Base-by-base conservation (phyloP, 2,329 filamentous ascomycete genomes). In the Graphilbum fragrans region DNA sequence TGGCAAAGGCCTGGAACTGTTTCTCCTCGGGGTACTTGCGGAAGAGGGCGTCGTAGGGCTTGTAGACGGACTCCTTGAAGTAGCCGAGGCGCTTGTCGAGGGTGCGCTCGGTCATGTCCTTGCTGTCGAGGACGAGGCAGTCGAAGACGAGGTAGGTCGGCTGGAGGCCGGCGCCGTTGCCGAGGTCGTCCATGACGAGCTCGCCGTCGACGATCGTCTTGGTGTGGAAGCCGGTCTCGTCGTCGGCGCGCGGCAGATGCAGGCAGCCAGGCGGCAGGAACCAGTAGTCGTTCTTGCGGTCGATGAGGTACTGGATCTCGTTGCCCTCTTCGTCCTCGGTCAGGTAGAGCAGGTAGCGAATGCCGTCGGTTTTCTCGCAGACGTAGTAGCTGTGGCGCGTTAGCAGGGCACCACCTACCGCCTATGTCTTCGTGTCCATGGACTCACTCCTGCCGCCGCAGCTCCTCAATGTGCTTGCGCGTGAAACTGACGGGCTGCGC, bases 231-330 rank as follows among this genome's bases (percentile, higher is more conserved):
- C 67, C 70, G 35, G 35, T 29, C 39, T 68, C 62, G 11, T 74
- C 70, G 35, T 73, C 66, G 31, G 75, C 75, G 19, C 82, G 66
- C 0, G 92, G 92, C 51, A 96, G 88, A 59, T 94, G 86, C 20
- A 96, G 71, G 43, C 66, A 72, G 41, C 66, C 66, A 46, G 73
- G 69, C 23, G 75, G 73, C 46, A 96, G 77, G 55, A 74, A 86
- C 74, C 90, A 94, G 67, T 92, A 98, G 59, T 96, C 87, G 64
- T 98, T 96, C 64, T 88, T 94, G 56, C 92, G 86, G 64, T 98
- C 90, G 63, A 98, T 94, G 43, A 98, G 72, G 65, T 94, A 95
- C 56, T 92, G 84, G 20, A 80, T 73, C 57, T 93, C 86, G 38
- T 57, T 50, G 41, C 65, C 66, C 6, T 65, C 58, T 34, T 78